Evolutionary conservation across 805 yeast genomes (phyloP).

Genomic region (Pichia phayaonensis): DNA sequence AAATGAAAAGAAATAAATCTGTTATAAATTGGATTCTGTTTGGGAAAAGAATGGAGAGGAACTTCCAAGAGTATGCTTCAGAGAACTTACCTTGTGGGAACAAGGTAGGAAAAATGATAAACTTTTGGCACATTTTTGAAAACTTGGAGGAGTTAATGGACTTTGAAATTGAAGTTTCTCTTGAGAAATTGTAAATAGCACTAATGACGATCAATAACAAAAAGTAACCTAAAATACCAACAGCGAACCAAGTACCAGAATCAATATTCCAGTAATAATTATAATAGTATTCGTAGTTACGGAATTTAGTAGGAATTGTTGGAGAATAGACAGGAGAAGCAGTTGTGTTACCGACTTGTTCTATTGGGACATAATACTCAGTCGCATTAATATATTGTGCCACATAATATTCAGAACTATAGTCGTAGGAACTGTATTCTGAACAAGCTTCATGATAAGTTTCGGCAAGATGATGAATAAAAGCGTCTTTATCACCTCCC

Average conservation of each 20-base stretch:
- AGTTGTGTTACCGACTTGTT: neutral
- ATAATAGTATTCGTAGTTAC: neutral
- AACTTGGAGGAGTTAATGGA: conserved; percentile 11
- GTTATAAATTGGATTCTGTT: conserved; percentile 7
- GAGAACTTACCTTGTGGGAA: conserved; percentile 19
- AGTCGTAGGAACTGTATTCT: neutral
- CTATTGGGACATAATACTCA: neutral
- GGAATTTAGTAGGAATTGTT: neutral
- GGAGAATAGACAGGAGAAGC: neutral
- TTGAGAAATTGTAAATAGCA: conserved; percentile 27
- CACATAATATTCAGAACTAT: neutral
- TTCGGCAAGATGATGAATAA: neutral
- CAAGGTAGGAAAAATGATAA: conserved; percentile 33
- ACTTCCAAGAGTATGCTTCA: conserved; percentile 12
- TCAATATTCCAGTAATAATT: neutral
- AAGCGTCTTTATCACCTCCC: neutral
- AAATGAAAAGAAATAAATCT: conserved; percentile 6
- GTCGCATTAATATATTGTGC: neutral
- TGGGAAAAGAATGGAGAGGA: conserved; percentile 10
- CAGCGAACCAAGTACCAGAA: conserved; percentile 23
- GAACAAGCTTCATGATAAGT: neutral
- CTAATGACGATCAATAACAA: conserved; percentile 30
- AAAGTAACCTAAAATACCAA: conserved; percentile 33
- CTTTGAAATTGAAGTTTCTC: conserved; percentile 23
- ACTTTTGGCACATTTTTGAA: conserved; percentile 22